A percentile compares a stretch with the other conserved stretches of the same genome.
phyloP scores from a whole-genome alignment of 2,329 filamentous ascomycete species.

The Stagonosporopsis rhizophila region DNA sequence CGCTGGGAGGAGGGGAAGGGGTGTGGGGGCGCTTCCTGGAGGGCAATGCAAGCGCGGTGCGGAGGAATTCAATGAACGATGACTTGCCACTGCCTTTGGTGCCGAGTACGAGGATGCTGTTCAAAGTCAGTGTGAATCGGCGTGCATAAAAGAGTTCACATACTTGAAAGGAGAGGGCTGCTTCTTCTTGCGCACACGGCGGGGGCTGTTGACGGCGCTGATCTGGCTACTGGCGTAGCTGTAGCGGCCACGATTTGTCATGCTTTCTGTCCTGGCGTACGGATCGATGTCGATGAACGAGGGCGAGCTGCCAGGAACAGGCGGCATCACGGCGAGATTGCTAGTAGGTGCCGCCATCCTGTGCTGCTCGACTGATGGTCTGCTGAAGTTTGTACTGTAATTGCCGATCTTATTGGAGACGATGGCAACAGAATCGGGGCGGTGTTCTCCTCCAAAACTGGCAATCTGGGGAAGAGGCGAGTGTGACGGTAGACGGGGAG shows the following conservation, averaged over 20 bases:
- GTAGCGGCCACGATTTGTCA: slow-evolving; percentile 94
- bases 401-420: slow-evolving; percentile 63
- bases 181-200: slow-evolving; percentile 90
- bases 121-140: slow-evolving; percentile 21
- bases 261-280: slow-evolving; percentile 86
- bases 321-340: slow-evolving; percentile 50
- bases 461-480: slow-evolving; percentile 59
- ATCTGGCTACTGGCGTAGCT: slow-evolving; percentile 93
- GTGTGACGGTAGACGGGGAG: slow-evolving; percentile 64
- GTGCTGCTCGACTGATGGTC: slow-evolving; percentile 46
- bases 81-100: slow-evolving; percentile 90
- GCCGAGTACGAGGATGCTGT: slow-evolving; percentile 87
- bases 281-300: slow-evolving; percentile 70
- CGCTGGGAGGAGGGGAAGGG: slow-evolving; percentile 53
- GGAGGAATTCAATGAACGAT: slow-evolving; percentile 94
- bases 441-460: slow-evolving; percentile 67
- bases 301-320: slow-evolving; percentile 43
- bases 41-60: slow-evolving; percentile 83
- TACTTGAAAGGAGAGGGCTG: slow-evolving; percentile 99
- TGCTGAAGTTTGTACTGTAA: slow-evolving; percentile 45
- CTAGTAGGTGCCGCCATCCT: slow-evolving; percentile 50
- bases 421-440: slow-evolving; percentile 69
- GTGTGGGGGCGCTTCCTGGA: slow-evolving; percentile 71
- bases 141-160: slow-evolving; percentile 52
- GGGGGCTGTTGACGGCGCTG: slow-evolving; percentile 90